phyloP scores from a whole-genome alignment of 2,329 filamentous ascomycete species.

The Penicillium sp. region DNA sequence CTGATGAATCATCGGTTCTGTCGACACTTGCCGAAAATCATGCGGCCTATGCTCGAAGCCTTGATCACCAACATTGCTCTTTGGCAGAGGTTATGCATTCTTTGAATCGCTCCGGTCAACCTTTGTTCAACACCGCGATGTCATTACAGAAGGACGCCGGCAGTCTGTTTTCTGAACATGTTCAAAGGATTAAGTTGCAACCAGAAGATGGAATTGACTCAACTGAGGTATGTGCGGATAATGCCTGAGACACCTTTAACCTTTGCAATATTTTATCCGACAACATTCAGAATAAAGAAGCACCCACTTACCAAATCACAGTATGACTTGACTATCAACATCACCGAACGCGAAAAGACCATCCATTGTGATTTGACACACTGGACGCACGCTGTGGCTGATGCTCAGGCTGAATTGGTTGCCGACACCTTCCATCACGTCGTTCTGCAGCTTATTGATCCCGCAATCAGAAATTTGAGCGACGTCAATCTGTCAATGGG shows the following conservation, averaged over 20 bases:
- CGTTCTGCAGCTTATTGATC: not conserved
- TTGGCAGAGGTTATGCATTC: conserved; percentile 17
- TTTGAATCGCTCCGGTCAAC: conserved; percentile 11
- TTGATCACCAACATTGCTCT: conserved; percentile 18
- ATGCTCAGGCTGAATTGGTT: not conserved
- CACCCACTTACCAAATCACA: not conserved
- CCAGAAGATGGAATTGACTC: conserved; percentile 10
- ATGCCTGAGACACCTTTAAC: not conserved
- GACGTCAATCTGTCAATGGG: too few species aligned
- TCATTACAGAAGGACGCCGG: conserved; percentile 13
- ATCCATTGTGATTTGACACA: conserved; percentile 26
- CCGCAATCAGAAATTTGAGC: not conserved
- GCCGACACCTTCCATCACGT: not conserved
- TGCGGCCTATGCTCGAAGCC: not conserved
- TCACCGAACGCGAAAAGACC: not conserved
- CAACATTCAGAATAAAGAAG: not conserved
- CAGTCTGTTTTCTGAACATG: not conserved
- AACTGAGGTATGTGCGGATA: conserved; percentile 16
- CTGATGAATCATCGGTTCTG: not conserved
- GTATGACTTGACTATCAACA: not conserved
- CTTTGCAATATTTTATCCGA: too few species aligned
- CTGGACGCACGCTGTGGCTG: not conserved
- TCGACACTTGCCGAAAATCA: not conserved
- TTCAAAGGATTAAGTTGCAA: not conserved
- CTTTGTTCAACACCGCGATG: conserved; percentile 25